phyloP scores from a whole-genome alignment of 805 yeast species.

The Wickerhamomyces xylosicus region DNA sequence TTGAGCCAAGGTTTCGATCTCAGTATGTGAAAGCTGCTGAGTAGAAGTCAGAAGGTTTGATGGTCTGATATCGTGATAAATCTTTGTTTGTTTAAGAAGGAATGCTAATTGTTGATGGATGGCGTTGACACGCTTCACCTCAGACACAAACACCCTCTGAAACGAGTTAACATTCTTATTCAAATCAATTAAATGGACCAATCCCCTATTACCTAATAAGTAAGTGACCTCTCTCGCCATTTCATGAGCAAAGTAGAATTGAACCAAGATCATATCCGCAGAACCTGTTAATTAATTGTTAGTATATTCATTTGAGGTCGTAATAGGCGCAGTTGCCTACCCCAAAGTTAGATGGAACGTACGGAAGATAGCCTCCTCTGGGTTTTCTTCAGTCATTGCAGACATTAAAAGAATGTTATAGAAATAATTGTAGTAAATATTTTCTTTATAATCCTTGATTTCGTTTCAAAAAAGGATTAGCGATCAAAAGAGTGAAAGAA shows the following conservation, averaged over 20 bases:
- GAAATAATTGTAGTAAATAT: not conserved
- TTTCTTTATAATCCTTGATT: not conserved
- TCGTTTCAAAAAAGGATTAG: too few relatives aligned
- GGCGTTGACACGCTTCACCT: constrained; percentile 74
- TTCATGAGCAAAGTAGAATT: constrained; percentile 85
- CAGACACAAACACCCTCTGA: constrained; percentile 86
- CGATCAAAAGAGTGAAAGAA: too few relatives aligned
- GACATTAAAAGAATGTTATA: not conserved
- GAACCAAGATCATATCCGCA: constrained; percentile 94
- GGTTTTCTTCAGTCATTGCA: constrained; percentile 13
- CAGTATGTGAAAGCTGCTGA: constrained; percentile 24
- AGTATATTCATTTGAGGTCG: constrained; percentile 2
- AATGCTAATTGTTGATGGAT: constrained; percentile 76
- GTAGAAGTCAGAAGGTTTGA: not conserved
- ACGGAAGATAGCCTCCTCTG: constrained; percentile 32
- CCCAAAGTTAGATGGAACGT: constrained; percentile 9
- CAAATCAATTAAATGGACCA: constrained; percentile 82
- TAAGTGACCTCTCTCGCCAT: constrained; percentile 80
- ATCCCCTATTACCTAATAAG: constrained; percentile 76
- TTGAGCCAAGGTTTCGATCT: constrained; percentile 54
- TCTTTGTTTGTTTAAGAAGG: constrained; percentile 21
- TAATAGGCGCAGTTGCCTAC: not conserved
- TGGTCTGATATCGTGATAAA: not conserved
- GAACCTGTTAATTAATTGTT: constrained; percentile 37
- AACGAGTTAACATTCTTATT: constrained; percentile 73